Percentiles rank a stretch among this genome's conserved stretches.
phyloP scores from a whole-genome alignment of 345 rosid genomes.

The Pseudoturritis turrita region DNA sequence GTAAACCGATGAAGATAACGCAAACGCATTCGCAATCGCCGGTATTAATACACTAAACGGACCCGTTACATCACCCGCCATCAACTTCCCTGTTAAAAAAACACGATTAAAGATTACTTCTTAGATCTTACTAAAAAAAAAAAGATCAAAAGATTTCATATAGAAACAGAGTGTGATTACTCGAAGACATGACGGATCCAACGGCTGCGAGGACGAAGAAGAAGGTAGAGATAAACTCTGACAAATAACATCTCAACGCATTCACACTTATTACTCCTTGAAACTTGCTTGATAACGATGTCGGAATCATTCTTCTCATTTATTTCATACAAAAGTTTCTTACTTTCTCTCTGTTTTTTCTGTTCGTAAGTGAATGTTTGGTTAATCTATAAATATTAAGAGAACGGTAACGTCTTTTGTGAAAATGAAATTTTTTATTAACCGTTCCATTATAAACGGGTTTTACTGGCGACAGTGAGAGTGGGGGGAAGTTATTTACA shows the following conservation, averaged over 20 bases:
- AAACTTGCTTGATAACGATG: slow-evolving; percentile 27
- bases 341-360: neutral
- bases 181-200: slow-evolving; percentile 83
- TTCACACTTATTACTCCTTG: slow-evolving; percentile 29
- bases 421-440: neutral
- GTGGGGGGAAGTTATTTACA: slow-evolving; percentile 28
- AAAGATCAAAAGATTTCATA: neutral
- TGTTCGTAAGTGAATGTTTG: neutral
- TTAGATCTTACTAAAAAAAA: neutral
- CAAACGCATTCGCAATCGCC: slow-evolving; percentile 69
- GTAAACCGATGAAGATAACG: slow-evolving; percentile 61
- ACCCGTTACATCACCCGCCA: slow-evolving; percentile 47
- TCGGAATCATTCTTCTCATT: slow-evolving; percentile 51
- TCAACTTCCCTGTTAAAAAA: slow-evolving; percentile 51
- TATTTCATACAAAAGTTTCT: neutral
- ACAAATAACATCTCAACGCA: slow-evolving; percentile 69
- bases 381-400: slow-evolving; percentile 23
- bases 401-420: slow-evolving; percentile 12
- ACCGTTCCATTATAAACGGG: slow-evolving; percentile 19
- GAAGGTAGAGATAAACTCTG: slow-evolving; percentile 93
- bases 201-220: slow-evolving; percentile 70
- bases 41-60: slow-evolving; percentile 52
- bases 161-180: slow-evolving; percentile 22
- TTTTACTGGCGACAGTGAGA: neutral
- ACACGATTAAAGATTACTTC: neutral